A percentile compares a stretch with the other conserved stretches of the same genome.
phyloP scores from a whole-genome alignment of 768 basidiomycete genomes.

The Pulveroboletus sp. region DNA sequence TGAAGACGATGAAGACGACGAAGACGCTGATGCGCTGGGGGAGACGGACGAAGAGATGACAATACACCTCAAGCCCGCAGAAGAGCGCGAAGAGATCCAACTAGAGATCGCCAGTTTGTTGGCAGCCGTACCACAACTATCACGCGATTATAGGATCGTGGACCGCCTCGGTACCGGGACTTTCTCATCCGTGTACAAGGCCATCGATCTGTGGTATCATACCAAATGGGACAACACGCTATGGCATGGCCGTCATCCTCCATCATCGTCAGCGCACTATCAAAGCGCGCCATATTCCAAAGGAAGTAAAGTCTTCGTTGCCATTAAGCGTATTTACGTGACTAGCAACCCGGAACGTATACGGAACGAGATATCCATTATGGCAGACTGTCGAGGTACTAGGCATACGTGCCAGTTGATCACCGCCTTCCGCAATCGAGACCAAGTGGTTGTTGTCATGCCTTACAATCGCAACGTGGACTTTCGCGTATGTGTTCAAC shows the following conservation, averaged over 20 bases:
- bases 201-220: slow-evolving; percentile 74
- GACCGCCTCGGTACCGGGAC: slow-evolving; percentile 96
- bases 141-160: slow-evolving; percentile 67
- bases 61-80: slow-evolving; percentile 49
- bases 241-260: slow-evolving; percentile 67
- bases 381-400: slow-evolving; percentile 81
- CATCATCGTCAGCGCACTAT: slow-evolving; percentile 60
- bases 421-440: slow-evolving; percentile 84
- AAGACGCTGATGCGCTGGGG: slow-evolving; percentile 29
- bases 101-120: slow-evolving; percentile 75
- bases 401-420: slow-evolving; percentile 91
- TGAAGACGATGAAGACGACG: slow-evolving; percentile 34
- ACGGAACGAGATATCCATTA: slow-evolving; percentile 86
- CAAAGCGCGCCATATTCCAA: slow-evolving; percentile 45
- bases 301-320: slow-evolving; percentile 70
- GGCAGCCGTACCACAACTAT: slow-evolving; percentile 60
- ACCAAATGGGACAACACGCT: slow-evolving; percentile 70
- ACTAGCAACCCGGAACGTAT: slow-evolving; percentile 93
- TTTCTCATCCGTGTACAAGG: slow-evolving; percentile 99
- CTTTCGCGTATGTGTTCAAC: slow-evolving; percentile 69
- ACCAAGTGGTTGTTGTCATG: slow-evolving; percentile 93
- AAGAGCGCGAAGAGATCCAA: slow-evolving; percentile 72
- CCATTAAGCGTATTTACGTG: slow-evolving; percentile 94
- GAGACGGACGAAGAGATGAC: slow-evolving; percentile 62
- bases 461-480: slow-evolving; percentile 92